Evolutionary conservation across 108 stramenopile genomes (phyloP).

Genomic region (Nitzschia palea): DNA sequence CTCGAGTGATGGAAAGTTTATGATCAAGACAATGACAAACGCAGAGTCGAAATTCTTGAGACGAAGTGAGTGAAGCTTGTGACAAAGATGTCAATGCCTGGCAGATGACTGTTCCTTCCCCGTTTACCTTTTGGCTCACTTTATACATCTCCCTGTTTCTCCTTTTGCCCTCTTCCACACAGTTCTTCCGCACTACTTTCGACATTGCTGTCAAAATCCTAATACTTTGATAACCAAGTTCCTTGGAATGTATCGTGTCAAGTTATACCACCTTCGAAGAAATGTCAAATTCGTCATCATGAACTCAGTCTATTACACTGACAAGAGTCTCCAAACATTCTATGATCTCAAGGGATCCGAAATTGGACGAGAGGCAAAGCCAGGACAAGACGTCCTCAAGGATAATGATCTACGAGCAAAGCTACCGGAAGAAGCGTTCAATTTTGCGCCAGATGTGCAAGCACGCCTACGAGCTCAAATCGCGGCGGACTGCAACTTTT

Average conservation of each 20-base stretch:
- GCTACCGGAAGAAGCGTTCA: slow-evolving; percentile 64
- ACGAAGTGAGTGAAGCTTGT: slow-evolving; percentile 55
- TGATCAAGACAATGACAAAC: slow-evolving; percentile 99
- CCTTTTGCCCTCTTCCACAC: not conserved
- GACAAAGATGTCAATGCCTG: too few species aligned
- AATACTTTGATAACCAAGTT: slow-evolving; percentile 93
- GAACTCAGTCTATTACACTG: slow-evolving; percentile 91
- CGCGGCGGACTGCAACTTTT: slow-evolving; percentile 69
- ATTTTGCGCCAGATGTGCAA: slow-evolving; percentile 50
- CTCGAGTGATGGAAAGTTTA: slow-evolving; percentile 96
- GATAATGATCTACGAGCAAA: slow-evolving; percentile 81
- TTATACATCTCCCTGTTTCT: slow-evolving; percentile 5
- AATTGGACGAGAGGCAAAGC: slow-evolving; percentile 78
- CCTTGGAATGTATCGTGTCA: slow-evolving; percentile 98
- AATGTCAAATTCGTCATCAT: slow-evolving; percentile 95
- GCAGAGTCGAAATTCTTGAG: slow-evolving; percentile 95
- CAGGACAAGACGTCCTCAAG: slow-evolving; percentile 85
- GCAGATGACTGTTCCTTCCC: not conserved
- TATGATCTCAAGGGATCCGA: slow-evolving; percentile 94
- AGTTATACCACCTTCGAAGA: slow-evolving; percentile 88
- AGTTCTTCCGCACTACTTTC: slow-evolving; percentile 96
- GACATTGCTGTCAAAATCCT: slow-evolving; percentile 88
- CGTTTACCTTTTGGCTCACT: slow-evolving; percentile 3
- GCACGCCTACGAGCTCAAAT: slow-evolving; percentile 73
- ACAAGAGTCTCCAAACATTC: slow-evolving; percentile 78